Evolutionary conservation across 768 basidiomycete species (phyloP), one percentile per base, ranked within the genome.

Genomic region (Psilocybe tampanensis): DNA sequence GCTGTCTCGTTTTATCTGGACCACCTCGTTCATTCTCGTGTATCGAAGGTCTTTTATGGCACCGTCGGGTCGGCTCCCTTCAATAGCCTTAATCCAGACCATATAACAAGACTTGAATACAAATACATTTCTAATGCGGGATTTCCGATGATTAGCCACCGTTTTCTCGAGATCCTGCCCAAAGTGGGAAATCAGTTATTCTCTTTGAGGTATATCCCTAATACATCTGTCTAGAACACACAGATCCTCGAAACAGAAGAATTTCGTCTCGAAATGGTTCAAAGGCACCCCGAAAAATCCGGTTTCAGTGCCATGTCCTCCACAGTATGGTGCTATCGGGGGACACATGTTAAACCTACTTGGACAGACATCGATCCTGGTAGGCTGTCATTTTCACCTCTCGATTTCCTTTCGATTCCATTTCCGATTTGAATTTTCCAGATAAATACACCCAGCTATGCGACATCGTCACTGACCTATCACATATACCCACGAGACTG

Each of bases 31-130:
- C 70, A 72, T 17, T 69, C 71, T 9, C 74, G 83, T 19, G 74
- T 82, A 12, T 68, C 81, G 1, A 76, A 71, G 55, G 60, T 72
- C 44, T 76, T 77, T 0, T 83, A 81, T 52, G 83, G 83, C 4
- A 56, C 36, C n/a, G 52, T 59, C 23, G 51, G 55, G 26, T 22
- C 39, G 13, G 54, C 55, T 12, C 56, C 43, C 3, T 67, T 54
- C 43, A 70, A 77, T 33, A 26, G 60, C 1, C 52, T 49, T 1
- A 66, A 78, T 33, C 55, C 53, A 0, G 80, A 80, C 5, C 82
- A 83, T 54, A 23, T 49, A 64, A 18, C 73, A 72, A 45, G 55
- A 61, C 63, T 24, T 15, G 26, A 47, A 53, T 34, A 19, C 60
- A 8, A 63, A 62, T 7, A 74, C 66, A 3, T 72, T 63, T 51